Conservation (phyloP, 2,329 filamentous ascomycete species). For the Myriosclerotinia duriaeana region DNA sequence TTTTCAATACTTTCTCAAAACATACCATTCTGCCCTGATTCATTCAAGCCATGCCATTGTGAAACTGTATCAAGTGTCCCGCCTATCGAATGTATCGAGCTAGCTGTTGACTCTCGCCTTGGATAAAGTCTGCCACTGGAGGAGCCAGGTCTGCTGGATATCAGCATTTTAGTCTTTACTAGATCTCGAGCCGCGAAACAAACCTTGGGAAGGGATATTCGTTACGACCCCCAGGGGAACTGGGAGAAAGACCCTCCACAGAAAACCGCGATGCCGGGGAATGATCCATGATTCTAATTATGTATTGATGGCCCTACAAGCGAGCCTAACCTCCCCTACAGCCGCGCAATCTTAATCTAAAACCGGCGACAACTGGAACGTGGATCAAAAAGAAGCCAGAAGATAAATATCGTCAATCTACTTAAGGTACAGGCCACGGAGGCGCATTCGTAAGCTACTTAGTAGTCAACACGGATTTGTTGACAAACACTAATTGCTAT, state of each 20-base stretch:
- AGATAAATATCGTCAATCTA: constrained; percentile 6
- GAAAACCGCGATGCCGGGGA: constrained; percentile 48
- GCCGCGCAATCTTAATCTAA: constrained; percentile 19
- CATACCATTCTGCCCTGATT: constrained; percentile 81
- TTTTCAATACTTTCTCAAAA: constrained; percentile 18
- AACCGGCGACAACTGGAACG: not conserved
- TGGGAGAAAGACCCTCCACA: constrained; percentile 48
- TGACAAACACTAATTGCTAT: constrained; percentile 35
- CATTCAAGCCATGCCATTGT: constrained; percentile 57
- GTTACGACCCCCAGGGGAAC: constrained; percentile 44
- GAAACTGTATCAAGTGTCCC: constrained; percentile 74
- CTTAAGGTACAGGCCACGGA: constrained; percentile 30
- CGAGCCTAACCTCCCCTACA: constrained; percentile 33
- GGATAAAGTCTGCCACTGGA: constrained; percentile 47
- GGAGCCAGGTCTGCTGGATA: constrained; percentile 35
- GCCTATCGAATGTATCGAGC: constrained; percentile 84
- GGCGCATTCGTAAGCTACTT: constrained; percentile 27
- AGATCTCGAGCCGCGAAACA: constrained; percentile 28
- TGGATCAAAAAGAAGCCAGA: not conserved
- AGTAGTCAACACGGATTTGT: constrained; percentile 26
- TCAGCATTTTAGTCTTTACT: constrained; percentile 49
- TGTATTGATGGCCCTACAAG: constrained; percentile 9
- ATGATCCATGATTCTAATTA: constrained; percentile 41
- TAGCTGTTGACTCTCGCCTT: constrained; percentile 78
- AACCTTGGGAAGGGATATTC: constrained; percentile 57